Evolutionary conservation across 2,329 filamentous ascomycete genomes (phyloP).

Genomic region (Neonectria sp.): DNA sequence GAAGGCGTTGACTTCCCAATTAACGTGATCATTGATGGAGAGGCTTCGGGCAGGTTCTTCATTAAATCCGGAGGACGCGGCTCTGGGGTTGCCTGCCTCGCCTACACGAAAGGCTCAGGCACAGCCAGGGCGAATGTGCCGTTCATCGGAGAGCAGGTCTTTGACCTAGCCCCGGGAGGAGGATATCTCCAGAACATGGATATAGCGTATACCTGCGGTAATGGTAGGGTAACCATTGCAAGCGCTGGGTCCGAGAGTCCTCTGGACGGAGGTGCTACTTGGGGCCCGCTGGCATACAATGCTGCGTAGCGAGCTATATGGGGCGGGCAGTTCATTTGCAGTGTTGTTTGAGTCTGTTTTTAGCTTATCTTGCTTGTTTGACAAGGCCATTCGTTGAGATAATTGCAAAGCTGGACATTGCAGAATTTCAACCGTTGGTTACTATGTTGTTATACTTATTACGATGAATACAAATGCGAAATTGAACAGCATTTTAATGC

Average conservation of each 20-base stretch:
- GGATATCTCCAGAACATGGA: conserved; percentile 22
- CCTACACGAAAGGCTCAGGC: conserved; percentile 12
- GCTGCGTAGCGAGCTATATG: not conserved
- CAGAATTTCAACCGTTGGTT: not conserved
- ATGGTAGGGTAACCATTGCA: conserved; percentile 7
- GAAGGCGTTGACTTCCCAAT: not conserved
- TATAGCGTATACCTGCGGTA: conserved; percentile 15
- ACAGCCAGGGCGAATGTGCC: conserved; percentile 6
- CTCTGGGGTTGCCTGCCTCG: conserved; percentile 15
- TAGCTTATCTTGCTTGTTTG: not conserved
- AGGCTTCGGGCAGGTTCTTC: conserved; percentile 11
- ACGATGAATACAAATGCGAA: too few relatives aligned
- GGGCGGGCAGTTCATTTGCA: not conserved
- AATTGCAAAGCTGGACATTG: not conserved
- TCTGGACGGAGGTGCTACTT: conserved; percentile 8
- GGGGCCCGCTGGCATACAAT: conserved; percentile 25
- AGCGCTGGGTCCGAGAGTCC: conserved; percentile 6
- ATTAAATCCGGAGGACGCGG: conserved; percentile 18
- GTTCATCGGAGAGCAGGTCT: conserved; percentile 6
- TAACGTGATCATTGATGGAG: conserved; percentile 9
- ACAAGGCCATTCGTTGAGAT: not conserved
- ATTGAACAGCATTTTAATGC: too few relatives aligned
- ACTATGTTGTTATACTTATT: too few relatives aligned
- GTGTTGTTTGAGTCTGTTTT: not conserved
- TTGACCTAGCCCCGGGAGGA: conserved; percentile 21